Evolutionary conservation across 768 basidiomycete species (phyloP), one percentile per base, ranked within the genome.

Genomic region (Rhodosporidiobolus sp.): DNA sequence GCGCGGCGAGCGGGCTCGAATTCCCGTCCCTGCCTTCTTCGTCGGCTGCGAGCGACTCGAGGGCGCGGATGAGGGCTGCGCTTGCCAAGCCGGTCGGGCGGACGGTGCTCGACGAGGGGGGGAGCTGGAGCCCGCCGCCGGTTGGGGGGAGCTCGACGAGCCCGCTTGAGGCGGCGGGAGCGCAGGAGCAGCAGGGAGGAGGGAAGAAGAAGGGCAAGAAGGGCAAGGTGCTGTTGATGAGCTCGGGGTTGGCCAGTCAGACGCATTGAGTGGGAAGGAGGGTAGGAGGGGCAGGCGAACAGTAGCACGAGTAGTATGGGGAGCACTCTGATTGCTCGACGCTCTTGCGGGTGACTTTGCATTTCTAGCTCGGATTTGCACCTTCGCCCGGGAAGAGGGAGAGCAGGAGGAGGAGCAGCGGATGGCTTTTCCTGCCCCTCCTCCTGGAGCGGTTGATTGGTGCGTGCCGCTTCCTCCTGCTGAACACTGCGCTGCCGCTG

Each of bases 1-100:
- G 72, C 24, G 53, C 53, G 22, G 24, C 53, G 16, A 52, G 54
- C 2, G 71, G 71, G 14, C 50, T 67, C 43, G 72, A 73, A 26
- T 73, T 75, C 54, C 73, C 73, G 28, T 60, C 66, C 11, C 45
- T 75, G 11, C 69, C 62, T 4, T 2, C 62, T 0, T 54, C 69
- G 4, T 22, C 62, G 2, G 43, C 52, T 8, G 65, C 53, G 19
- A 14, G 38, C 22, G 69, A 75, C 19, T 30, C 30, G 1, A 49
- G 73, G 0, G 73, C 73, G 45, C n/a, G 69, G 20, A 69, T 75
- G 58, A 30, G 58, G 16, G 69, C 69, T 0, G 73, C 69, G 30
- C 24, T 71, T 0, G 30, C 43, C 9, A 70, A 67, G 49, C 66
- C 73, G 9, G 66, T 53, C 26, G 38, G 55, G 30, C 46, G 66